A percentile compares a stretch with the other conserved stretches of the same genome.
phyloP scores from a whole-genome alignment of 2,329 filamentous ascomycete species.

The Nothophoma quercina region DNA sequence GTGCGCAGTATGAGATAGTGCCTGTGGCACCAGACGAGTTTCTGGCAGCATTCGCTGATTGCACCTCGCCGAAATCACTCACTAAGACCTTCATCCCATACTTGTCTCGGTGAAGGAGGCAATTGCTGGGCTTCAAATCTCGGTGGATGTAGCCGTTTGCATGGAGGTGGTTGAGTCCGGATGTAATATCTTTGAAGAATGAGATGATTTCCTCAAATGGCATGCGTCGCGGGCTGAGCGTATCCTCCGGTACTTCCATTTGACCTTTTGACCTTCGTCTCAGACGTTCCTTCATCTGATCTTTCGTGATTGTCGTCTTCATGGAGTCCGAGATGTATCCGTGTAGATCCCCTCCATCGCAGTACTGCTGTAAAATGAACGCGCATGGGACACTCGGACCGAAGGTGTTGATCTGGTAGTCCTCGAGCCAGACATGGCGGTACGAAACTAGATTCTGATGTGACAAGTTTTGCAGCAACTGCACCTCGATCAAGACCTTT shows the following conservation, averaged over 20 bases:
- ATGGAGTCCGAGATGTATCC: constrained; percentile 79
- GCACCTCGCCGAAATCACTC: constrained; percentile 97
- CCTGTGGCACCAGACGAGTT: constrained; percentile 92
- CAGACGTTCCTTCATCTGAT: constrained; percentile 88
- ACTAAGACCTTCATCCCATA: constrained; percentile 81
- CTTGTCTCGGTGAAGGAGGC: constrained; percentile 80
- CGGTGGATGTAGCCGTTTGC: constrained; percentile 92
- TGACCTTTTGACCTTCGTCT: constrained; percentile 83
- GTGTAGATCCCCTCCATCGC: constrained; percentile 90
- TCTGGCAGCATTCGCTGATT: constrained; percentile 80
- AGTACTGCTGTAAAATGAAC: constrained; percentile 97
- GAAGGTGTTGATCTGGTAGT: constrained; percentile 81
- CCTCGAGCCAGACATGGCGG: constrained; percentile 95
- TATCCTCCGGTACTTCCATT: constrained; percentile 66
- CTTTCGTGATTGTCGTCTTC: constrained; percentile 70
- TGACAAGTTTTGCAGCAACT: constrained; percentile 87
- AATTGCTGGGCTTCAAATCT: constrained; percentile 96
- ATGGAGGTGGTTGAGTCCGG: constrained; percentile 88
- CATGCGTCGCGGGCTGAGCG: constrained; percentile 63
- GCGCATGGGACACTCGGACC: constrained; percentile 91
- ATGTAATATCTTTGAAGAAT: constrained; percentile 94
- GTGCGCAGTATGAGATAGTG: constrained; percentile 96
- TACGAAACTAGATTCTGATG: constrained; percentile 97
- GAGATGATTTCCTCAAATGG: constrained; percentile 94
- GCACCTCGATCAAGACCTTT: constrained; percentile 92